Conservation (phyloP, 1,139 yeast species). For the Kazachstania sp. region DNA sequence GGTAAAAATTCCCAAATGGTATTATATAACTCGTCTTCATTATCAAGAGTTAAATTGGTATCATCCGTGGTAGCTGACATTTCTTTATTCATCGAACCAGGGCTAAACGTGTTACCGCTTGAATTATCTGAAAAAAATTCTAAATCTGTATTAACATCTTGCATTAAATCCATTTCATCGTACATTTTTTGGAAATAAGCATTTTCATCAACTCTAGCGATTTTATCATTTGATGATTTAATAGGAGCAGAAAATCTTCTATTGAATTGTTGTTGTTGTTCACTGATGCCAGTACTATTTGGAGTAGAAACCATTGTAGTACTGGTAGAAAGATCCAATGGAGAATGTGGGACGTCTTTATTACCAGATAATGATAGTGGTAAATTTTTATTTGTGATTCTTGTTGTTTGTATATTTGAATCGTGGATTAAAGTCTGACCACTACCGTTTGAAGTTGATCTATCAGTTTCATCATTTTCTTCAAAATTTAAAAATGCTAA, state of each 20-base stretch:
- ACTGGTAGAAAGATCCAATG: slow-evolving; percentile 5
- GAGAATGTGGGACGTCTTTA: slow-evolving; percentile 2
- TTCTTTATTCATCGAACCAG: background rate
- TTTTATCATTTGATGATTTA: background rate
- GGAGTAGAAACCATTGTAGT: slow-evolving; percentile 6
- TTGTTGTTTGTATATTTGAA: background rate
- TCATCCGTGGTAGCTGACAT: background rate
- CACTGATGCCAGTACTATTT: background rate
- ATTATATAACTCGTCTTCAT: slow-evolving; percentile 9
- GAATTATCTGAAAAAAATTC: slow-evolving; percentile 3
- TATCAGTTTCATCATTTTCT: slow-evolving; percentile 17
- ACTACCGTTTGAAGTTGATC: slow-evolving; percentile 4
- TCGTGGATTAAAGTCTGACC: background rate
- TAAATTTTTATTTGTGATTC: slow-evolving; percentile 1
- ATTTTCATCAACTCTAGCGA: background rate
- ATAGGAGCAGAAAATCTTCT: slow-evolving; percentile 3
- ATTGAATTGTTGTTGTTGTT: background rate
- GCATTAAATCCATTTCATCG: slow-evolving; percentile 3
- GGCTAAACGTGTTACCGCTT: background rate
- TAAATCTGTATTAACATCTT: slow-evolving; percentile 2
- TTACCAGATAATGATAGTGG: slow-evolving; percentile 1
- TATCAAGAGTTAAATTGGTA: slow-evolving; percentile 1
- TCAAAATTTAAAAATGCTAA: slow-evolving; percentile 28
- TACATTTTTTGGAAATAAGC: slow-evolving; percentile 3
- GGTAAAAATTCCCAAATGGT: slow-evolving; percentile 11